Conservation (phyloP, 2,329 filamentous ascomycete species). For the Trichoderma endophyticum region DNA sequence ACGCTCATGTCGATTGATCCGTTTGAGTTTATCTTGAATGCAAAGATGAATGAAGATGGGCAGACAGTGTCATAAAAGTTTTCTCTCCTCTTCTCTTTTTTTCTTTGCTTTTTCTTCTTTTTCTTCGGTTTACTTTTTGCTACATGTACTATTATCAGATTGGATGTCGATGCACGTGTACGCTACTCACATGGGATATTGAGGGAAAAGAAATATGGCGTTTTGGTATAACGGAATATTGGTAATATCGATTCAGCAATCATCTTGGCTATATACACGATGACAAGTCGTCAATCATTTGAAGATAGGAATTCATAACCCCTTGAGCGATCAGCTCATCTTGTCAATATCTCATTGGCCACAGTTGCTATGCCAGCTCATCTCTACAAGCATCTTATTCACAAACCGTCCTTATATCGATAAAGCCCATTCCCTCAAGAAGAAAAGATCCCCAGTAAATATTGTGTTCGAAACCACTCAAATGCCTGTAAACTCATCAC, state of each 20-base stretch:
- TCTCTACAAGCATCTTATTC: background rate
- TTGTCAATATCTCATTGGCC: background rate
- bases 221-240: background rate
- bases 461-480: background rate
- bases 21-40: slow-evolving; percentile 7
- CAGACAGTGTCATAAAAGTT: background rate
- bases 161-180: background rate
- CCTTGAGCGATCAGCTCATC: background rate
- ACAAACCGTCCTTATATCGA: background rate
- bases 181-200: background rate
- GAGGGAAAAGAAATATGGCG: background rate
- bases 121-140: background rate
- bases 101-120: background rate
- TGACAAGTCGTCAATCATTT: background rate
- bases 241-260: background rate
- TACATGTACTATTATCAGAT: background rate
- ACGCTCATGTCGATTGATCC: slow-evolving; percentile 15
- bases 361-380: background rate
- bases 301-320: background rate
- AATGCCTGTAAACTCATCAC: background rate
- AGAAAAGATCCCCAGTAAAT: background rate
- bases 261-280: background rate
- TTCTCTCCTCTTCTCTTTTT: background rate
- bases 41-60: slow-evolving; percentile 4
- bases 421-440: background rate